phyloP scores from a whole-genome alignment of 495 filamentous ascomycete species.

The Hyaloscypha variabilis region DNA sequence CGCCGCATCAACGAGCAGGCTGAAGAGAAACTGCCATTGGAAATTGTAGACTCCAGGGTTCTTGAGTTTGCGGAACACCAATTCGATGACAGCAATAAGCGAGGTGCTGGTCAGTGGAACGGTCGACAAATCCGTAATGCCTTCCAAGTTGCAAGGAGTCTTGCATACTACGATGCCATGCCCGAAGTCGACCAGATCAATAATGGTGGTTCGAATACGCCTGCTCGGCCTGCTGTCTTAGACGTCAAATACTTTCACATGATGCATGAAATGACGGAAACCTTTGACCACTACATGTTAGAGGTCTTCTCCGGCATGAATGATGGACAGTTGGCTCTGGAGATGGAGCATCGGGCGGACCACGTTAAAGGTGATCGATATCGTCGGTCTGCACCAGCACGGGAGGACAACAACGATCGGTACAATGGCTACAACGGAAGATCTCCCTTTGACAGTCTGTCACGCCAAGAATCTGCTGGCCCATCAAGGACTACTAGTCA shows the following conservation, averaged over 20 bases:
- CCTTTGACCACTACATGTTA: conserved; percentile 7
- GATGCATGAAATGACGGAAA: conserved; percentile 8
- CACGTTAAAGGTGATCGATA: too few relatives aligned
- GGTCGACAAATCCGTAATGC: conserved; percentile 50
- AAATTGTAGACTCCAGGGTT: conserved; percentile 27
- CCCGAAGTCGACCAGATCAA: not conserved
- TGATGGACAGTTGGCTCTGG: not conserved
- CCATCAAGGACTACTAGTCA: not conserved
- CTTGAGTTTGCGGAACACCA: conserved; percentile 31
- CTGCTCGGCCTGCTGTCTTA: not conserved
- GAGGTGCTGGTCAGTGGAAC: conserved; percentile 37
- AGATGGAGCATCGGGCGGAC: conserved; percentile 7
- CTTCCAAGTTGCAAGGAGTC: conserved; percentile 38
- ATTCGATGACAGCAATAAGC: conserved; percentile 16
- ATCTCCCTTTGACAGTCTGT: not conserved
- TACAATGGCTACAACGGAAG: conserved; percentile 3
- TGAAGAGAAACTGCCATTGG: conserved; percentile 24
- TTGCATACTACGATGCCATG: not conserved
- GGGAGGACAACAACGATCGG: not conserved
- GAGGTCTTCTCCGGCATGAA: conserved; percentile 9
- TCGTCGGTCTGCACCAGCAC: not conserved
- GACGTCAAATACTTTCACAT: conserved; percentile 3
- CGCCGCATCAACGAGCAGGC: conserved; percentile 29
- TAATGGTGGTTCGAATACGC: not conserved
- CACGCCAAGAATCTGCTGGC: not conserved